Base-by-base conservation (phyloP, 371 early-diverging fungal genomes). In the Mucor mucedo region DNA sequence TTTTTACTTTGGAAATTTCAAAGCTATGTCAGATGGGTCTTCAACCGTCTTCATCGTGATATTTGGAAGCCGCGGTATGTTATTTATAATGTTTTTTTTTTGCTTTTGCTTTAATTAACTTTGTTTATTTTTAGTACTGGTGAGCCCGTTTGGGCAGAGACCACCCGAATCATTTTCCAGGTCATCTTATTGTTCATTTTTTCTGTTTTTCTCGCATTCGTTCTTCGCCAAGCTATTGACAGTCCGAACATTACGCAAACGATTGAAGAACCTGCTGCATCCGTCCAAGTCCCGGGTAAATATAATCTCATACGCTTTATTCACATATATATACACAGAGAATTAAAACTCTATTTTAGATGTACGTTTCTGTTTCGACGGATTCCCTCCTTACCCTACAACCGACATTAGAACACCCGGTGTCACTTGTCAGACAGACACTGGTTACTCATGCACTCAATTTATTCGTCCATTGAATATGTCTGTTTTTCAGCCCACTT, bases 141-240 rank as follows among this genome's bases (percentile, higher is more conserved):
- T 70, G 82, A 81, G 11, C 81, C 81, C 14, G 38, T 78, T 4
- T 80, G 81, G 81, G 78, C 81, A 42, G 81, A 80, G 60, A 78
- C 78, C 4, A 65, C 78, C 9, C 74, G 81, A 14, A 71, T 80
- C 33, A 45, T 68, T 35, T 76, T 68, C 44, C 76, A 80, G 55
- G 58, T 78, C 45, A 66, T 80, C 42, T 66, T 80, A 30, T 52
- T 80, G 42, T 72, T 80, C 63, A 42, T 80, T 5, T 78, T 80
- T 59, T 53, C 61, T 13, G 52, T 72, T 30, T 78, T 76, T 55
- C 55, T 80, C 27, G 73, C 66, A 8, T 78, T 80, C 54, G 73
- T 78, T 8, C 75, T 80, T 48, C 73, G 72, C 10, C 81, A 80
- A 62, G 76, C 78, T 9, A 44, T 78, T 42, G 66, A 76, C 2